These are phyloP conservation scores for Candida succiphila DNA, from an alignment of 805 yeast species.

Conservation along the genomic window DNA sequence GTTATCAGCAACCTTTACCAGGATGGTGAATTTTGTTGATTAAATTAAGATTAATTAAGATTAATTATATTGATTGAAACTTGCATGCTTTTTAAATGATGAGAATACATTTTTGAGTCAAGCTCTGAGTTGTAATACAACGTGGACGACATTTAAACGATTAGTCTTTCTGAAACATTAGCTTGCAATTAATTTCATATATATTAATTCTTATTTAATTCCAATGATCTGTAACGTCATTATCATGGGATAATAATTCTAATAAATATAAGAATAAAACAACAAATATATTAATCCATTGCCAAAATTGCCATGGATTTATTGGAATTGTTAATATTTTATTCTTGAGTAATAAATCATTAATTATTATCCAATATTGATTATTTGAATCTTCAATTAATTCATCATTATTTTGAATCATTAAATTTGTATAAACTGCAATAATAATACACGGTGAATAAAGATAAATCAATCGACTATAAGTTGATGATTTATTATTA, in stretches of 20 bases:
- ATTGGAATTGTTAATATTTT: conserved; percentile 8
- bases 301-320: conserved; percentile 94
- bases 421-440: conserved; percentile 89
- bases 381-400: conserved; percentile 43
- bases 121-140: conserved; percentile 58
- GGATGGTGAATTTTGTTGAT: too few relatives aligned
- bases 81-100: conserved; percentile 41
- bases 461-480: conserved; percentile 47
- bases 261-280: conserved; percentile 72
- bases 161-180: too few relatives aligned
- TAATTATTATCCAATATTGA: conserved; percentile 20
- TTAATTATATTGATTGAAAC: too few relatives aligned
- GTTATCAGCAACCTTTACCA: too few relatives aligned
- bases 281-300: conserved; percentile 85
- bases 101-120: conserved; percentile 79
- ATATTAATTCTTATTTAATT: conserved; percentile 2
- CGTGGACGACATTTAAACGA: too few relatives aligned
- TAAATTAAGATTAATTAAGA: too few relatives aligned
- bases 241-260: conserved; percentile 46
- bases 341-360: neutral
- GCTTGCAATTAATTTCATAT: neutral
- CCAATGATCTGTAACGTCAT: conserved; percentile 24
- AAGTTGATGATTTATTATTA: conserved; percentile 8
- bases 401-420: conserved; percentile 80
- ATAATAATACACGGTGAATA: conserved; percentile 91